These are phyloP conservation scores for Furcasterigmium furcatum DNA, from an alignment of 2,329 filamentous ascomycete species.

Conservation along the genomic window DNA sequence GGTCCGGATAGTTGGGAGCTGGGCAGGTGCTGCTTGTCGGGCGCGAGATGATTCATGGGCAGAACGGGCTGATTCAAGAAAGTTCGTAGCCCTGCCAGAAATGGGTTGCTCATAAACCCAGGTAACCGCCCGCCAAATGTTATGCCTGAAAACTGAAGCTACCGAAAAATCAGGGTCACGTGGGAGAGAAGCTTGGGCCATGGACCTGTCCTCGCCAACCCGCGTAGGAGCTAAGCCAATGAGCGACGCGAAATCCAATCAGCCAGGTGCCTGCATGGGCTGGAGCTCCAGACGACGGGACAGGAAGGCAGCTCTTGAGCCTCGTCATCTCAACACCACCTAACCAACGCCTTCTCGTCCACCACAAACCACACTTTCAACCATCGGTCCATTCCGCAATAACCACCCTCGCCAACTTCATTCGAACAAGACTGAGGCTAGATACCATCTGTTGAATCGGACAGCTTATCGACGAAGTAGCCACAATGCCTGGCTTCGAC, in stretches of 20 bases:
- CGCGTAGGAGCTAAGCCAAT: not conserved
- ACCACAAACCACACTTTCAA: not conserved
- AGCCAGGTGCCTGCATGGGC: constrained; percentile 1
- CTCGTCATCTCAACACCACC: constrained; percentile 9
- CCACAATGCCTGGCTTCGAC: constrained; percentile 92
- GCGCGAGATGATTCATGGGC: no score
- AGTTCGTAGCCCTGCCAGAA: not conserved
- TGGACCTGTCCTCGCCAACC: not conserved
- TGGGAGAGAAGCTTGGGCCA: constrained; percentile 17
- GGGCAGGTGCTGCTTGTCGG: not conserved
- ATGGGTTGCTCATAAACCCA: not conserved
- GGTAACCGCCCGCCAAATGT: not conserved
- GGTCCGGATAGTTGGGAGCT: not conserved
- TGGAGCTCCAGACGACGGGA: constrained; percentile 5
- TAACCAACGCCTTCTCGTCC: not conserved
- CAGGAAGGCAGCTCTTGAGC: constrained; percentile 28
- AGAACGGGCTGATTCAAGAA: no score
- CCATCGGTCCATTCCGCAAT: no score
- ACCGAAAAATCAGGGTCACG: constrained; percentile 16
- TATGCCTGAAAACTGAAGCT: not conserved
- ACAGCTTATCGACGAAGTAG: constrained; percentile 4
- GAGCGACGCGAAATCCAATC: not conserved
- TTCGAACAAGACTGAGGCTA: no score
- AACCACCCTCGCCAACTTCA: no score
- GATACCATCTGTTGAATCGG: no score